These are phyloP conservation scores for Boletus sensibilis DNA, from an alignment of 768 basidiomycete species.

Conservation along the genomic window DNA sequence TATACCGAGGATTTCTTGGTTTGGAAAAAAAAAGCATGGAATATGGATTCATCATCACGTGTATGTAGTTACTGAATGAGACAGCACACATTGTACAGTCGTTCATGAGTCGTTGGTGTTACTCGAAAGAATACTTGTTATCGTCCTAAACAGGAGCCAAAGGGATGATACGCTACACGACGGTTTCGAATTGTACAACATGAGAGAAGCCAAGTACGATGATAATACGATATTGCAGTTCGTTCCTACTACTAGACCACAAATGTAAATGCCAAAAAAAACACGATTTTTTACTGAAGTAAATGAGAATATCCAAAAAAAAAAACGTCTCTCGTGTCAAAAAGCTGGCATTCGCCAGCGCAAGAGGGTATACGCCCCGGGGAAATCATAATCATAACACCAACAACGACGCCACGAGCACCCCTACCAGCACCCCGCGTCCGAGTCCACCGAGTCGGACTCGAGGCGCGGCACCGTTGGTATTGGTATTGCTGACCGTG, in stretches of 20 bases:
- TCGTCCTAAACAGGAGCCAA: too few relatives aligned
- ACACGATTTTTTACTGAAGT: too few relatives aligned
- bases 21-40: neutral
- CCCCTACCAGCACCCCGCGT: neutral
- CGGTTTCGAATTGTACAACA: neutral
- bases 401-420: neutral
- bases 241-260: too few relatives aligned
- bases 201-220: neutral
- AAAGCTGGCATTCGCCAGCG: neutral
- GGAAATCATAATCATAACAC: neutral
- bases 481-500: conserved; percentile 40
- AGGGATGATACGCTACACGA: conserved; percentile 1
- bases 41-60: neutral
- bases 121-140: neutral
- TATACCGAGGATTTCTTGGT: neutral
- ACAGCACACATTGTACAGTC: neutral
- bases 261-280: too few relatives aligned
- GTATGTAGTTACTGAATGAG: conserved; percentile 3
- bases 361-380: too few relatives aligned
- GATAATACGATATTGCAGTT: neutral
- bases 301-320: neutral
- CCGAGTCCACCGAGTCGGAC: neutral
- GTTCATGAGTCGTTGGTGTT: neutral
- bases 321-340: neutral
- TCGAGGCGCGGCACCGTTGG: conserved; percentile 2